These are phyloP conservation scores for Claviceps purpurea DNA, from an alignment of 2,329 filamentous ascomycete species.

Conservation along the genomic window DNA sequence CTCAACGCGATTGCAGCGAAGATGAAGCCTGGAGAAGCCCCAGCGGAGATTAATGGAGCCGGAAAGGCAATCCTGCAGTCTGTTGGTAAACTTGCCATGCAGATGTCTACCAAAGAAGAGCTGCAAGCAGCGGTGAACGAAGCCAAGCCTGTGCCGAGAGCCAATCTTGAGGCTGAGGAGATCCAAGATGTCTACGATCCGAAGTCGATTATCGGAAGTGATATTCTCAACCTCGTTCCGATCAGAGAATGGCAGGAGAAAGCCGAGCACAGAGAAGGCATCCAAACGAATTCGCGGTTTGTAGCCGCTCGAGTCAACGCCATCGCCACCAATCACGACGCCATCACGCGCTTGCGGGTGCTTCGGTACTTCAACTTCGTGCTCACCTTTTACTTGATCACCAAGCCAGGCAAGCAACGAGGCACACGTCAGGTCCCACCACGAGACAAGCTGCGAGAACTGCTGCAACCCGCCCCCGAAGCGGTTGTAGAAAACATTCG, in stretches of 20 bases:
- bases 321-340: conserved; percentile 39
- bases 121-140: conserved; percentile 51
- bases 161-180: conserved; percentile 52
- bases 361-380: conserved; percentile 48
- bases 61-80: conserved; percentile 47
- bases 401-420: conserved; percentile 32
- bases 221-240: conserved; percentile 53
- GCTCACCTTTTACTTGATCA: conserved; percentile 36
- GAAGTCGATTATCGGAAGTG: conserved; percentile 50
- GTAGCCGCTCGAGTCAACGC: conserved; percentile 49
- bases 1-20: conserved; percentile 54
- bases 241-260: conserved; percentile 64
- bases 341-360: conserved; percentile 39
- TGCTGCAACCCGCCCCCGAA: conserved; percentile 44
- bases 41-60: conserved; percentile 40
- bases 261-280: conserved; percentile 41
- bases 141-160: conserved; percentile 58
- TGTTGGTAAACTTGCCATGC: conserved; percentile 47
- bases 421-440: conserved; percentile 40
- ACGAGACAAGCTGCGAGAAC: conserved; percentile 46
- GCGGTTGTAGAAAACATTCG: conserved; percentile 53
- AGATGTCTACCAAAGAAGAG: conserved; percentile 54
- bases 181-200: conserved; percentile 63
- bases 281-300: conserved; percentile 46
- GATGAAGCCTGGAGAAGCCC: conserved; percentile 21